Evolutionary conservation across 768 basidiomycete species (phyloP).

Genomic region (Boletus rufocinnamomeus): DNA sequence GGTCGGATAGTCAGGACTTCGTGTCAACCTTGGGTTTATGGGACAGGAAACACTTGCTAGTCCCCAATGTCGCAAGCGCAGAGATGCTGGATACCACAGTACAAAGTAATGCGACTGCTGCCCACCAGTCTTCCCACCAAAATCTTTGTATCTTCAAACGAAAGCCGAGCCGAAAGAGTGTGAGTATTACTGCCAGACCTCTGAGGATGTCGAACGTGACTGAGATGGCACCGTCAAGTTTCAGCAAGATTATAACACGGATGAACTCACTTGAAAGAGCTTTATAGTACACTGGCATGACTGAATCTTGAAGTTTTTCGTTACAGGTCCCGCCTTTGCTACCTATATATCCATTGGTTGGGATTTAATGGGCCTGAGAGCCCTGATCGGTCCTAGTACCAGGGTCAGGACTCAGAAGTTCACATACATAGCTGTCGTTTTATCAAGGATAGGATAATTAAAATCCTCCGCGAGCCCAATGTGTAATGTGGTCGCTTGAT

Average conservation of each 20-base stretch:
- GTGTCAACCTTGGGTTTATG: no score
- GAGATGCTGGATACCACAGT: not conserved
- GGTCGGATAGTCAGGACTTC: not conserved
- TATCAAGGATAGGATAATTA: not conserved
- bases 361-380: not conserved
- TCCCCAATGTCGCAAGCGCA: not conserved
- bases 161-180: constrained; percentile 18
- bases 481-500: not conserved
- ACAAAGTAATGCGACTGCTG: constrained; percentile 13
- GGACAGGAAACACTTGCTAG: constrained; percentile 4
- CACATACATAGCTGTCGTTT: not conserved
- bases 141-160: constrained; percentile 19
- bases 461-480: not conserved
- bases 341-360: not conserved
- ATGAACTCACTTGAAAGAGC: constrained; percentile 8
- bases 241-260: not conserved
- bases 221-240: not conserved
- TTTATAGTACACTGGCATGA: constrained; percentile 4
- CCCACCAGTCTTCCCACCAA: constrained; percentile 30
- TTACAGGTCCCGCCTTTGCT: not conserved
- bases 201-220: constrained; percentile 8
- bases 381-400: not conserved
- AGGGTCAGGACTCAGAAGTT: not conserved
- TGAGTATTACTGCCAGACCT: constrained; percentile 10
- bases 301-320: not conserved